Evolutionary conservation across 2,329 filamentous ascomycete genomes (phyloP), one percentile per base, ranked within the genome.

Genomic region (Calycina herbarum): DNA sequence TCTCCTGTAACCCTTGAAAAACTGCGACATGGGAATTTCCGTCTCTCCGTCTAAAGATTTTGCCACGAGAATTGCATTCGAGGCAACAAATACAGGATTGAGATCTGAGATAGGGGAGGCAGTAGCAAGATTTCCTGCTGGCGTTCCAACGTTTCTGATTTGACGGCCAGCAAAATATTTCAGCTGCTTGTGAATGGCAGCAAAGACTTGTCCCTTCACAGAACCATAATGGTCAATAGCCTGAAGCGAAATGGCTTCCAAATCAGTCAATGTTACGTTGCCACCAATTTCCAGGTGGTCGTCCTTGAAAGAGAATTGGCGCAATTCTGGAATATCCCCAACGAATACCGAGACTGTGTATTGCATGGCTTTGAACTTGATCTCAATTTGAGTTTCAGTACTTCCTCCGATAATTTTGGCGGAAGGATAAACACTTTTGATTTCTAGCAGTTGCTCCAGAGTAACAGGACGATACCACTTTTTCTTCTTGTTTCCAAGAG

Each of bases 361-460:
- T 72, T 93, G 86, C 82, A 97, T 86, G 0, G 90, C 93, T 80
- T 98, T 98, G 85, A 99, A 98, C 79, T 97, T 97, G 80, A 96
- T 91, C 79, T 99, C 95, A 67, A 99, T 98, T 78, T 98, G 95
- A 0, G 94, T 98, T 78, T 99, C 95, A 1, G 94, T 96, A 76
- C 93, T 97, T 67, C 95, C 95, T 60, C 93, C 94, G 67, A 99
- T 97, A 67, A 99, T 88, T 78, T 98, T 99, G 4, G 94, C 93
- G 31, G 89, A 87, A 0, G 94, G 94, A 71, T 93, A 89, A 0
- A 86, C 88, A 72, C 84, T 88, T 81, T 98, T 98, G 79, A 99
- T 97, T 75, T 97, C 90, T 17, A 98, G 84, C 17, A 99, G 82
- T 75, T 99, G 94, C 48, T 92, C 83, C 17, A 98, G 76, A 0